phyloP scores from a whole-genome alignment of 163 green algal species.

The Scenedesmus sp. region DNA sequence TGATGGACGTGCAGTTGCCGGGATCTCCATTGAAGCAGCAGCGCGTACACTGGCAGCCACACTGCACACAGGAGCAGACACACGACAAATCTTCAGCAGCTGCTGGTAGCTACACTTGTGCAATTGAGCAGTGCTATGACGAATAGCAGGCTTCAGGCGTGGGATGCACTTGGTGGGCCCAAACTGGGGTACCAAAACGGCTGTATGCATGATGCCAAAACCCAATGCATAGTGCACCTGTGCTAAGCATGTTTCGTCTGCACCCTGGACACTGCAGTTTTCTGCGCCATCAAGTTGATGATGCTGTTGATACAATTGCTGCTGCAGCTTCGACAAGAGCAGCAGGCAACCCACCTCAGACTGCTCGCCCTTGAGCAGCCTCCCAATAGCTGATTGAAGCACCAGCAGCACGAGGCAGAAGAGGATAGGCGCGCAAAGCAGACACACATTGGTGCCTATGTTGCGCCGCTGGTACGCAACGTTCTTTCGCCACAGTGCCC shows the following conservation, averaged over 20 bases:
- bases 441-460: slow-evolving; percentile 72
- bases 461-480: slow-evolving; percentile 78
- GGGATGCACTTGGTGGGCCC: no score
- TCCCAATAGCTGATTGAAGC: slow-evolving; percentile 78
- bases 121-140: background rate
- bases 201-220: background rate
- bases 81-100: background rate
- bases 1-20: slow-evolving; percentile 35
- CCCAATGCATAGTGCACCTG: background rate
- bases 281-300: background rate
- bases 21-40: slow-evolving; percentile 64
- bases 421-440: slow-evolving; percentile 79
- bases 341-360: slow-evolving; percentile 32
- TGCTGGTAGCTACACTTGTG: background rate
- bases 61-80: slow-evolving; percentile 56
- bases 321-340: background rate
- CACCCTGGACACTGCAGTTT: no score
- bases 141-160: no score
- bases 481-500: slow-evolving; percentile 75
- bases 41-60: slow-evolving; percentile 77
- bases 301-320: background rate
- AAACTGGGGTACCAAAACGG: no score
- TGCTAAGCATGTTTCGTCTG: background rate
- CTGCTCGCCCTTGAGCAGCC: slow-evolving; percentile 61
- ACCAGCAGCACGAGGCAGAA: slow-evolving; percentile 83